Base-by-base conservation (phyloP, 1,139 yeast genomes). In the Komagataea norvegica region DNA sequence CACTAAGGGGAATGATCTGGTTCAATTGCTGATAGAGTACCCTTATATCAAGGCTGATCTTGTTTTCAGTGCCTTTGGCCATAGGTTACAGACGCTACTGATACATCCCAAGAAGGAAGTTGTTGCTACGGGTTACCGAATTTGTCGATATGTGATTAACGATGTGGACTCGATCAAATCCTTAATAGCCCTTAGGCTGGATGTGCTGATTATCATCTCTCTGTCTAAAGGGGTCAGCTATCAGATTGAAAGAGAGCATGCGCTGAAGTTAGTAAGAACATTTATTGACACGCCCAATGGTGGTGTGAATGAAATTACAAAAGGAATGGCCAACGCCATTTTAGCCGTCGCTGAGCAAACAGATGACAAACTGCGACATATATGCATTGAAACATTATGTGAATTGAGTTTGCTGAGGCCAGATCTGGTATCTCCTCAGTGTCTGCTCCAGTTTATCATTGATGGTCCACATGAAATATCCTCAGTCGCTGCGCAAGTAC, bases 201-300 rank as follows among this genome's bases (percentile, higher is more conserved):
- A 86, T 43, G 70, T 75, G 5, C 74, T 80, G 48, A 59, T 88
- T 9, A 74, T 85, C 5, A 67, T 79, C 15, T 70, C 93, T 0
- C 62, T 91, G 36, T 71, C 86, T 0, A 77, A 78, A 39, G 65
- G 59, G 7, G 71, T 74, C 19, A 59, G 67, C 23, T 61, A 66
- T 31, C 67, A 76, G 21, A 59, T 76, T 4, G 96, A 89, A 53
- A 72, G 91, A 45, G 79, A 79, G 32, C 89, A 89, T 53, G 95
- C 95, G 0, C 52, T 91, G 26, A 83, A 81, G 51, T 64, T 89
- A 22, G 61, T 87, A 1, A 67, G 96, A 24, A 65, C 70, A 31
- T 77, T 84, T 43, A 55, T 84, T 9, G 77, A 71, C 29, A 66
- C 77, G 2, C 75, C 74, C 21, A 14, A 32, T 2, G 68, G 65